These are phyloP conservation scores for Phanerodontia chrysosporium DNA, from an alignment of 768 basidiomycete genomes.

Conservation along the genomic window DNA sequence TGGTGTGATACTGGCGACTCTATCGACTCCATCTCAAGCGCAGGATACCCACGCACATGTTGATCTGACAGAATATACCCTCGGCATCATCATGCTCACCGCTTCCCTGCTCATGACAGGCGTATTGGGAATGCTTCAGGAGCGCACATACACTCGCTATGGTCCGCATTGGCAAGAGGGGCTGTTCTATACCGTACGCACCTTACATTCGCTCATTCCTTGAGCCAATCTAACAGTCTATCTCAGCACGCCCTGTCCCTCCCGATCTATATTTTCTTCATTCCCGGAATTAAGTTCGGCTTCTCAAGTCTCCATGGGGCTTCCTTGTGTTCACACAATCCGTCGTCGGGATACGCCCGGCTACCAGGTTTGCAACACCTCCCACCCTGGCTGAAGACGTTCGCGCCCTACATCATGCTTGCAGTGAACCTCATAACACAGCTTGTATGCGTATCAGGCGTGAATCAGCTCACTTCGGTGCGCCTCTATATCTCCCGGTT, in stretches of 20 bases:
- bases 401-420: conserved; percentile 50
- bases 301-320: conserved; percentile 42
- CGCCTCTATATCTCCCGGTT: neutral
- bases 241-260: conserved; percentile 72
- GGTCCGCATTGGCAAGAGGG: conserved; percentile 82
- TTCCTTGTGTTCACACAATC: conserved; percentile 20
- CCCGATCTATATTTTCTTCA: conserved; percentile 68
- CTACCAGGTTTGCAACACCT: neutral
- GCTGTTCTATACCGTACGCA: conserved; percentile 73
- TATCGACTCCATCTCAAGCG: conserved; percentile 38
- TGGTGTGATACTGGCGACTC: conserved; percentile 70
- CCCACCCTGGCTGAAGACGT: neutral
- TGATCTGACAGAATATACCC: conserved; percentile 40
- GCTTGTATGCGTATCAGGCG: conserved; percentile 77
- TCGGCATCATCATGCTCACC: conserved; percentile 68
- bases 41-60: neutral
- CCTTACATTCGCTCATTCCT: neutral
- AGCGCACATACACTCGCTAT: conserved; percentile 66
- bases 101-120: conserved; percentile 65
- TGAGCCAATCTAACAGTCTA: neutral
- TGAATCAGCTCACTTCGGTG: conserved; percentile 78
- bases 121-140: conserved; percentile 69
- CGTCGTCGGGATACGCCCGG: neutral
- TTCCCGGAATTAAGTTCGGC: conserved; percentile 51
- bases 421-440: conserved; percentile 66